A percentile compares a stretch with the other conserved stretches of the same genome.
These are phyloP conservation scores for Penicillium bialowiezense DNA, from an alignment of 495 filamentous ascomycete genomes.

Conservation along the genomic window DNA sequence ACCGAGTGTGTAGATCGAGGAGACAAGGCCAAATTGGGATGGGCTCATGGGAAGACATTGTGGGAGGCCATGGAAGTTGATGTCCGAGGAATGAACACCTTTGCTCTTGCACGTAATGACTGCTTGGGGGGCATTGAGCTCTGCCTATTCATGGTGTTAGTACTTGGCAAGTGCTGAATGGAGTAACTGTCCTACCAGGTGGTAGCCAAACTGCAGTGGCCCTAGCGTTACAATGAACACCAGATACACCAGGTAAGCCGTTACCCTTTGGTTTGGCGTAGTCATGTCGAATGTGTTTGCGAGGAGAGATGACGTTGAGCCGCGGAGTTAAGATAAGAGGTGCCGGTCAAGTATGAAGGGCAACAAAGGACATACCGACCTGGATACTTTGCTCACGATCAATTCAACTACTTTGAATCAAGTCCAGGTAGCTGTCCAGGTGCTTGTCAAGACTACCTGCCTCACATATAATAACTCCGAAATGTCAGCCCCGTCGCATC, in stretches of 20 bases:
- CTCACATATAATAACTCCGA: no score
- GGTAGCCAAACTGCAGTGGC: constrained; percentile 90
- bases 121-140: constrained; percentile 90
- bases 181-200: constrained; percentile 59
- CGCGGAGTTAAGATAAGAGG: neutral
- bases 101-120: constrained; percentile 78
- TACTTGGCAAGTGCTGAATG: neutral
- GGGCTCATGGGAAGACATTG: constrained; percentile 83
- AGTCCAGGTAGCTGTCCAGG: no score
- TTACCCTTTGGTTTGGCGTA: constrained; percentile 31
- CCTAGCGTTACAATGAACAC: constrained; percentile 68
- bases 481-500: neutral
- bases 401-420: no score
- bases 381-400: no score
- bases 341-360: neutral
- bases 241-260: constrained; percentile 63
- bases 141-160: constrained; percentile 56
- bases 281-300: constrained; percentile 12
- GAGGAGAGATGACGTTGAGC: neutral
- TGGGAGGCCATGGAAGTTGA: constrained; percentile 42
- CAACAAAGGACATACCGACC: no score
- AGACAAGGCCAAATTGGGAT: constrained; percentile 73
- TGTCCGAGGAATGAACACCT: constrained; percentile 43
- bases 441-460: no score
- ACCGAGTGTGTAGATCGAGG: constrained; percentile 88